Conservation (phyloP, 1,139 yeast genomes). For the Kazachstania sp. region DNA sequence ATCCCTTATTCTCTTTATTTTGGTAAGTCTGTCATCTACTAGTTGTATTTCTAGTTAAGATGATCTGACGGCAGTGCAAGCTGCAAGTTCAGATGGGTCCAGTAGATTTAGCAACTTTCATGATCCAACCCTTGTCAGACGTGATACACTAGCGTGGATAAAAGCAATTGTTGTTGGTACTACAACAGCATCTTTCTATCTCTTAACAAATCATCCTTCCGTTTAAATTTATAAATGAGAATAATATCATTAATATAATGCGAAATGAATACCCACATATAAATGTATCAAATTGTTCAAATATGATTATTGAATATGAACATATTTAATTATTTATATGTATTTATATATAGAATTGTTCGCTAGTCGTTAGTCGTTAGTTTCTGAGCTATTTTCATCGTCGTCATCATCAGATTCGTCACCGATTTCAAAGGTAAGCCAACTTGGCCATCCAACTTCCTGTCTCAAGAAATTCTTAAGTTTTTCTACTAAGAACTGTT, state of each 20-base stretch:
- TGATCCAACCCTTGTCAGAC: background rate
- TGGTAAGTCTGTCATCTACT: background rate
- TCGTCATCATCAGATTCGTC: constrained; percentile 29
- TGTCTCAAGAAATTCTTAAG: constrained; percentile 63
- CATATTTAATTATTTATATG: too few relatives aligned
- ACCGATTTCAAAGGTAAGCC: constrained; percentile 75
- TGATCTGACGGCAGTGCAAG: background rate
- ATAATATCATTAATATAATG: too few relatives aligned
- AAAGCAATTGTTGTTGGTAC: background rate
- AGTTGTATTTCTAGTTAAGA: background rate
- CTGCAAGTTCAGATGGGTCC: background rate
- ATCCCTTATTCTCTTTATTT: background rate
- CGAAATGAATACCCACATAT: too few relatives aligned
- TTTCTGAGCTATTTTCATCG: background rate
- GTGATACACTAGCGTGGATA: background rate
- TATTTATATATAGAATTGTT: background rate
- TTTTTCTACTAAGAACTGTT: constrained; percentile 72
- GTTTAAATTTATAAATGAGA: too few relatives aligned
- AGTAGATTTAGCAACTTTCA: background rate
- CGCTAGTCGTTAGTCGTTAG: background rate
- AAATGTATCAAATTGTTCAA: too few relatives aligned
- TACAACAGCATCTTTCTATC: too few relatives aligned
- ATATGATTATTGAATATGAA: background rate
- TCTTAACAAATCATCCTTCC: too few relatives aligned
- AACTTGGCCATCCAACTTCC: constrained; percentile 96